Conservation (phyloP, 2,329 filamentous ascomycete genomes). For the Grosmannia huntii region DNA sequence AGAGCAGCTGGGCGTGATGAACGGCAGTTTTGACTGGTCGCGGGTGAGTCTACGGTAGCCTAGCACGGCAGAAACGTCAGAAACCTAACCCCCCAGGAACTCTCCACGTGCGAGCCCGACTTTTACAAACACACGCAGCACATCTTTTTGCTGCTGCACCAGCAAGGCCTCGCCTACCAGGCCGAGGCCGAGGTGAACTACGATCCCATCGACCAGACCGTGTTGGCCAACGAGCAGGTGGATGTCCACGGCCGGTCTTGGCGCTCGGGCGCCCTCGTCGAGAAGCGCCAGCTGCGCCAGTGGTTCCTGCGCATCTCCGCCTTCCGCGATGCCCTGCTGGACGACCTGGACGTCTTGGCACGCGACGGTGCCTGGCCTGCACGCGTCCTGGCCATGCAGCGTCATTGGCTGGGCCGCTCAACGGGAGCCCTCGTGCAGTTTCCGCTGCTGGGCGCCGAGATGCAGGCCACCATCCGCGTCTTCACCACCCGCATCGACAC, state of each 20-base stretch:
- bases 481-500: conserved; percentile 82
- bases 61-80: no score
- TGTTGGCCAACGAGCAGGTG: conserved; percentile 89
- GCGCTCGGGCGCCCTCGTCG: conserved; percentile 75
- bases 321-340: conserved; percentile 59
- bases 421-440: conserved; percentile 62
- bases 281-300: conserved; percentile 67
- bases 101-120: conserved; percentile 69
- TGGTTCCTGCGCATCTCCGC: conserved; percentile 83
- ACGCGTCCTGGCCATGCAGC: conserved; percentile 69
- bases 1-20: conserved; percentile 65
- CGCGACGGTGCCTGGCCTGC: conserved; percentile 64
- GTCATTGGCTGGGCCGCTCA: conserved; percentile 78
- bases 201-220: conserved; percentile 79
- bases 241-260: conserved; percentile 74
- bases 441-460: conserved; percentile 29
- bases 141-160: conserved; percentile 66
- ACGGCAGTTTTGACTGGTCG: conserved; percentile 73
- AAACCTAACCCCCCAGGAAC: conserved; percentile 60
- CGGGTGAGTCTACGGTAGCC: conserved; percentile 55
- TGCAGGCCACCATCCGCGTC: conserved; percentile 40
- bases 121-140: conserved; percentile 87
- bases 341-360: conserved; percentile 55
- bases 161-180: conserved; percentile 68
- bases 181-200: conserved; percentile 78